Evolutionary conservation across 495 filamentous ascomycete genomes (phyloP).

Genomic region (Penicillium canescens): DNA sequence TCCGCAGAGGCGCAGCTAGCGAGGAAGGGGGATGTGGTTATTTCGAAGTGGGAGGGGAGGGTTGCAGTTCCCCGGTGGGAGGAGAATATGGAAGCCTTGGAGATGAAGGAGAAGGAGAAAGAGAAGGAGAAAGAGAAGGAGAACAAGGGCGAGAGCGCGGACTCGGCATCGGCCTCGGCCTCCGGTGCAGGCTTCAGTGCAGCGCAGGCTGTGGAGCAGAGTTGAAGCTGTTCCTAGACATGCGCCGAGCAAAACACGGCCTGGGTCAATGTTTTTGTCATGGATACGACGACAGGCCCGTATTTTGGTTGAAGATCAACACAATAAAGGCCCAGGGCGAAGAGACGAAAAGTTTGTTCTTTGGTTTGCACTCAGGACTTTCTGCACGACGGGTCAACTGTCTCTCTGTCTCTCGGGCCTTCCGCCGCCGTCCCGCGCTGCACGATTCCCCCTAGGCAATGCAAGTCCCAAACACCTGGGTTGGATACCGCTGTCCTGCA

Average conservation of each 20-base stretch:
- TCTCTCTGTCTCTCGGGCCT: neutral
- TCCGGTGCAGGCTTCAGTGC: no score
- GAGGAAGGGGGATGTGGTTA: constrained; percentile 35
- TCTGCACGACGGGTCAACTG: constrained; percentile 3
- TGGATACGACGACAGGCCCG: neutral
- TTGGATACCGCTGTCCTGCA: constrained; percentile 15
- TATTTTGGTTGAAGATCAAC: neutral
- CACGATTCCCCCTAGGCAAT: constrained; percentile 11
- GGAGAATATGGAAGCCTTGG: constrained; percentile 45
- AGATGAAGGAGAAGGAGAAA: constrained; percentile 31
- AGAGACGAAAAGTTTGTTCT: neutral
- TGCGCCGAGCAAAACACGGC: neutral
- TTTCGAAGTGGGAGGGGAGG: constrained; percentile 52
- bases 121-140: neutral
- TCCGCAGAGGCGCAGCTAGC: constrained; percentile 25
- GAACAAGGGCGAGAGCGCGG: constrained; percentile 5
- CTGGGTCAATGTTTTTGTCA: constrained; percentile 1
- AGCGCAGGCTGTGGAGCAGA: constrained; percentile 2
- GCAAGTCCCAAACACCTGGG: constrained; percentile 13
- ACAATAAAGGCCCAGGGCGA: neutral
- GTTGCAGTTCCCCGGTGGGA: constrained; percentile 45
- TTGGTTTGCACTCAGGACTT: neutral
- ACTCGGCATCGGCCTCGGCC: no score
- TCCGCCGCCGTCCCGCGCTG: constrained; percentile 16
- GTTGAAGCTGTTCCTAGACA: constrained; percentile 6